Conservation (phyloP, 164 flowering plant genomes). For the Stephania japonica region DNA sequence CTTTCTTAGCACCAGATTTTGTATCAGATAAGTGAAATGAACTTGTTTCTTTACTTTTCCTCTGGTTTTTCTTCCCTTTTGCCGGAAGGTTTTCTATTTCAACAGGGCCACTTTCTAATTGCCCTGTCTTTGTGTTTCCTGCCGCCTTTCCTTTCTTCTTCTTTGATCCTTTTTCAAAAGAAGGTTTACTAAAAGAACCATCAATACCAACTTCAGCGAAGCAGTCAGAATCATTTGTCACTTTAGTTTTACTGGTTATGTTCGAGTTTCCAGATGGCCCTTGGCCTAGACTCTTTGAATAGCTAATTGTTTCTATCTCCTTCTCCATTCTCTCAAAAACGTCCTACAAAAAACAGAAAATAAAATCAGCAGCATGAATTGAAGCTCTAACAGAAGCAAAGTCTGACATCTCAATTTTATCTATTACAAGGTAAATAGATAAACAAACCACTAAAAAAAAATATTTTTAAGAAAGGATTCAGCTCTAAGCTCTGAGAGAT, state of each 20-base stretch:
- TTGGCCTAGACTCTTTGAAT: constrained; percentile 29
- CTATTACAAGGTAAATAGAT: background rate
- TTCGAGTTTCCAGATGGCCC: constrained; percentile 22
- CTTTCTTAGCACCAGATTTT: constrained; percentile 51
- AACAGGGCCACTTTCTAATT: constrained; percentile 44
- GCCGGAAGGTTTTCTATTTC: constrained; percentile 40
- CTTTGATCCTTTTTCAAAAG: constrained; percentile 59
- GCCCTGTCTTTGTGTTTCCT: constrained; percentile 37
- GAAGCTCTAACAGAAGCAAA: constrained; percentile 10
- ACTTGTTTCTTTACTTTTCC: constrained; percentile 55
- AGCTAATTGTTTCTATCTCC: constrained; percentile 42
- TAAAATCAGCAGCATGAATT: constrained; percentile 17
- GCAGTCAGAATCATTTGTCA: constrained; percentile 32
- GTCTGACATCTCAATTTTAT: background rate
- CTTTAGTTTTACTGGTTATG: constrained; percentile 36
- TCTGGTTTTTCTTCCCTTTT: constrained; percentile 75
- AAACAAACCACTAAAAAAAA: background rate
- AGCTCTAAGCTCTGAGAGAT: background rate
- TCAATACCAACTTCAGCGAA: constrained; percentile 38
- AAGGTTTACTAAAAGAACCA: constrained; percentile 34
- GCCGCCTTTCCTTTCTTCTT: constrained; percentile 74
- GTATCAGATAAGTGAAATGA: constrained; percentile 41
- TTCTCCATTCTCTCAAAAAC: constrained; percentile 58
- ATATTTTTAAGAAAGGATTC: background rate
- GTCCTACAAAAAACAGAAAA: constrained; percentile 36